Conservation (phyloP, 495 filamentous ascomycete species). For the Hamigera avellanea region DNA sequence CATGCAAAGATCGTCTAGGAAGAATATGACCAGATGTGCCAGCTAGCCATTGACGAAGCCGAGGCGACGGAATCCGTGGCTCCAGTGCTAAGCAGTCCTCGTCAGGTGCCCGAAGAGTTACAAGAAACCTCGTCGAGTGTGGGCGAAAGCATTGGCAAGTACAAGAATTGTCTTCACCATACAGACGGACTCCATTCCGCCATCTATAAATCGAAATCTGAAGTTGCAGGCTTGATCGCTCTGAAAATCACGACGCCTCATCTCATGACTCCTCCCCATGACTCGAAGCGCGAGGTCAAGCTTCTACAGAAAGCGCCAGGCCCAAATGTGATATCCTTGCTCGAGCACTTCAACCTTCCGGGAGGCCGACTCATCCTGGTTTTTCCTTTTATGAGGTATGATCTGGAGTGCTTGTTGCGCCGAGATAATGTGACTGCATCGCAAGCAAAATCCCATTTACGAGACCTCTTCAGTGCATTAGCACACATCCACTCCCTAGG, state of each 20-base stretch:
- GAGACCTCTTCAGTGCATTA: slow-evolving; percentile 62
- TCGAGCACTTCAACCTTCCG: slow-evolving; percentile 60
- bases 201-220: slow-evolving; percentile 52
- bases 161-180: slow-evolving; percentile 56
- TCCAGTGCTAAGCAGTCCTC: slow-evolving; percentile 9
- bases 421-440: slow-evolving; percentile 27
- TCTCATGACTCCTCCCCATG: slow-evolving; percentile 63
- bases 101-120: slow-evolving; percentile 6
- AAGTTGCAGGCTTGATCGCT: slow-evolving; percentile 43
- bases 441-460: slow-evolving; percentile 39
- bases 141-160: slow-evolving; percentile 57
- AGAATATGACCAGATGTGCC: slow-evolving; percentile 34
- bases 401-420: slow-evolving; percentile 52
- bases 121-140: slow-evolving; percentile 7
- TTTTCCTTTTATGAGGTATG: slow-evolving; percentile 72
- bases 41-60: slow-evolving; percentile 28
- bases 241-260: slow-evolving; percentile 79
- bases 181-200: slow-evolving; percentile 70
- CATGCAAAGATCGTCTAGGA: slow-evolving; percentile 16
- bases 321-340: slow-evolving; percentile 50
- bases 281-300: slow-evolving; percentile 63
- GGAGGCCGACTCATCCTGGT: slow-evolving; percentile 61
- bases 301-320: slow-evolving; percentile 45
- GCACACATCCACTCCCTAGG: slow-evolving; percentile 55
- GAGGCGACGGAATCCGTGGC: slow-evolving; percentile 12